Percentiles rank a stretch among this genome's conserved stretches.
These are phyloP conservation scores for Ceriops decandra DNA, from an alignment of 345 rosid genomes.

Conservation along the genomic window DNA sequence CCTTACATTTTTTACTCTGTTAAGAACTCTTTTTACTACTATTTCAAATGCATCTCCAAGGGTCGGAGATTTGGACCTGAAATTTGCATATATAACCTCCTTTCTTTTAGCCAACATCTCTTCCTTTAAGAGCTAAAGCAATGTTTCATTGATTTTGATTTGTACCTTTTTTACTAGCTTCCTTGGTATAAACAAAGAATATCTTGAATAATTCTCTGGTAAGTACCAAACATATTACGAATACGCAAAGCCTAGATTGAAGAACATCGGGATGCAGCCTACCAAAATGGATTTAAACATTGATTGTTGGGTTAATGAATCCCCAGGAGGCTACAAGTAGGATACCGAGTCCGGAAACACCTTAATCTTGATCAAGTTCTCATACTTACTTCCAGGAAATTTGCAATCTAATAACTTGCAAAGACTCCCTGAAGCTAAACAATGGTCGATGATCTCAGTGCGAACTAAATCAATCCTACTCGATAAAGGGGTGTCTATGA, in stretches of 20 bases:
- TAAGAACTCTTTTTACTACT: neutral
- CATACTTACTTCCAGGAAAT: conserved; percentile 1
- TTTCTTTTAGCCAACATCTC: conserved; percentile 4
- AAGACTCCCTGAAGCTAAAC: neutral
- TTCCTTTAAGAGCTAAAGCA: neutral
- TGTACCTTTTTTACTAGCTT: conserved; percentile 10
- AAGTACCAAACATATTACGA: conserved; percentile 19
- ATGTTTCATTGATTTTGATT: conserved; percentile 1
- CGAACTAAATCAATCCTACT: conserved; percentile 6
- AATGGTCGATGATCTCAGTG: conserved; percentile 12
- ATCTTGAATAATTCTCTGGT: conserved; percentile 8
- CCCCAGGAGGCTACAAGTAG: conserved; percentile 25
- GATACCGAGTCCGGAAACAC: conserved; percentile 15
- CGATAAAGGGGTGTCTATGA: conserved; percentile 9
- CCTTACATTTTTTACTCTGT: conserved; percentile 8
- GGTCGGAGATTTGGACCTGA: conserved; percentile 3
- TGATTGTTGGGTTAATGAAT: conserved; percentile 18
- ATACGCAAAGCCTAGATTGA: conserved; percentile 23
- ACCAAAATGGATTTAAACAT: conserved; percentile 16
- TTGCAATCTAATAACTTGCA: conserved; percentile 17
- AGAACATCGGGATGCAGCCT: conserved; percentile 26
- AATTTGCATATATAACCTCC: conserved; percentile 20
- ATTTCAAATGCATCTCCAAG: conserved; percentile 25
- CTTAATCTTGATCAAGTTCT: conserved; percentile 10
- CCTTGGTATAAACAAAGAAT: conserved; percentile 20